These are phyloP conservation scores for Endoconidiophora laricicola DNA, from an alignment of 2,329 filamentous ascomycete species.

Conservation along the genomic window DNA sequence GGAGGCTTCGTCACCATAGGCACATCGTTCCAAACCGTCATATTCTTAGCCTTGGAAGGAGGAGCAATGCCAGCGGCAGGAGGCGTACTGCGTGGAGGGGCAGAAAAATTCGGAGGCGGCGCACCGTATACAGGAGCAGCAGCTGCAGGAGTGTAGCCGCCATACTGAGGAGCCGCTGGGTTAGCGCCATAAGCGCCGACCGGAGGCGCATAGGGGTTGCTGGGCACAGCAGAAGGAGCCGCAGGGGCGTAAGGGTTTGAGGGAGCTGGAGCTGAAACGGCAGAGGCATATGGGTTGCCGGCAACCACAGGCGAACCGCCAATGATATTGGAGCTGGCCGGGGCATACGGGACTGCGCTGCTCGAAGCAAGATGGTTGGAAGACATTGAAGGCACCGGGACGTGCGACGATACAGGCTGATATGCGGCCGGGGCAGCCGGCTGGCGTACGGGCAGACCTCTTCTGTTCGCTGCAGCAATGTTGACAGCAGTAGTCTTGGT, in stretches of 20 bases:
- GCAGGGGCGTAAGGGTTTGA: slow-evolving; percentile 32
- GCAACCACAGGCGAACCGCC: slow-evolving; percentile 12
- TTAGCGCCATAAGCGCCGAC: background rate
- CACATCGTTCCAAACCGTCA: slow-evolving; percentile 86
- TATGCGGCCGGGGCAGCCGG: slow-evolving; percentile 21
- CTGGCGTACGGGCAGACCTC: slow-evolving; percentile 15
- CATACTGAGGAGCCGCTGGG: slow-evolving; percentile 7
- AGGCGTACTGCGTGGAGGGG: slow-evolving; percentile 41
- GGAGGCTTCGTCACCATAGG: slow-evolving; percentile 67
- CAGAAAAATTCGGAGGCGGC: slow-evolving; percentile 20
- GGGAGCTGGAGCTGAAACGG: background rate
- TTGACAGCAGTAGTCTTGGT: slow-evolving; percentile 17
- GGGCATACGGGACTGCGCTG: background rate
- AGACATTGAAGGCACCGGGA: background rate
- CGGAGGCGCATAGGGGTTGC: slow-evolving; percentile 12
- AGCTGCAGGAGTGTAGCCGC: slow-evolving; percentile 17
- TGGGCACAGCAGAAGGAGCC: slow-evolving; percentile 20
- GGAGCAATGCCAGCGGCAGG: slow-evolving; percentile 30
- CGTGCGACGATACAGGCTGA: slow-evolving; percentile 15
- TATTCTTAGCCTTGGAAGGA: slow-evolving; percentile 52
- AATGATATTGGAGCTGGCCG: slow-evolving; percentile 6
- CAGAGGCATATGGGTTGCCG: slow-evolving; percentile 13
- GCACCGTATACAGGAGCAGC: slow-evolving; percentile 12
- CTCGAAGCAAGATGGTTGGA: background rate
- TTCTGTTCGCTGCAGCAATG: slow-evolving; percentile 15